phyloP scores from a whole-genome alignment of 2,329 filamentous ascomycete genomes.

The Madurella mycetomatis region DNA sequence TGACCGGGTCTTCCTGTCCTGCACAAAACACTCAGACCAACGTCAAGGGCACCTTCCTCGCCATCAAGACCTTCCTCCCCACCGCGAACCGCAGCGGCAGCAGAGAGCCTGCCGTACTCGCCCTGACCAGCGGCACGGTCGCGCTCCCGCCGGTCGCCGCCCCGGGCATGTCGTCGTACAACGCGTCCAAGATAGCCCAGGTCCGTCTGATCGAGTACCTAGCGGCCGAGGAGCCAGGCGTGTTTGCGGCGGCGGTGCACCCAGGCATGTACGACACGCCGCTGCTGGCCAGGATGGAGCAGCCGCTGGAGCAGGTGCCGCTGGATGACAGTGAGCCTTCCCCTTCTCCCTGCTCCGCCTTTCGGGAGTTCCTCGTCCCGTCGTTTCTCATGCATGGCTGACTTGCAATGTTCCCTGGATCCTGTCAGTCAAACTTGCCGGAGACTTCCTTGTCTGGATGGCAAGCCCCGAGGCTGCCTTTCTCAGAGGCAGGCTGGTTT shows the following conservation, averaged over 20 bases:
- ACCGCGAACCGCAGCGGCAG: background rate
- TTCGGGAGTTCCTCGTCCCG: no score
- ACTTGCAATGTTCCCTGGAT: background rate
- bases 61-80: constrained; percentile 1
- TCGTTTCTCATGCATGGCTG: no score
- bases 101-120: background rate
- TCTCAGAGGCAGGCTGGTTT: constrained; percentile 3
- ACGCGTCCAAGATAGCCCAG: constrained; percentile 4
- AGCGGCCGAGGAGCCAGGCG: background rate
- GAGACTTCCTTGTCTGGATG: constrained; percentile 1
- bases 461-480: constrained; percentile 6
- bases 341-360: background rate
- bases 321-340: background rate
- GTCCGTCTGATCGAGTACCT: constrained; percentile 2
- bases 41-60: constrained; percentile 1
- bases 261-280: constrained; percentile 6
- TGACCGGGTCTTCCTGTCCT: background rate
- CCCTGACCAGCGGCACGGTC: background rate
- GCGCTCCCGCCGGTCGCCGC: background rate
- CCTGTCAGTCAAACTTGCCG: background rate
- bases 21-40: background rate
- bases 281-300: background rate
- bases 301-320: background rate
- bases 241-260: constrained; percentile 1
- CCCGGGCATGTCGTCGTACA: background rate